Base-by-base conservation (phyloP, 2,329 filamentous ascomycete species). In the Fusarium siculi region DNA sequence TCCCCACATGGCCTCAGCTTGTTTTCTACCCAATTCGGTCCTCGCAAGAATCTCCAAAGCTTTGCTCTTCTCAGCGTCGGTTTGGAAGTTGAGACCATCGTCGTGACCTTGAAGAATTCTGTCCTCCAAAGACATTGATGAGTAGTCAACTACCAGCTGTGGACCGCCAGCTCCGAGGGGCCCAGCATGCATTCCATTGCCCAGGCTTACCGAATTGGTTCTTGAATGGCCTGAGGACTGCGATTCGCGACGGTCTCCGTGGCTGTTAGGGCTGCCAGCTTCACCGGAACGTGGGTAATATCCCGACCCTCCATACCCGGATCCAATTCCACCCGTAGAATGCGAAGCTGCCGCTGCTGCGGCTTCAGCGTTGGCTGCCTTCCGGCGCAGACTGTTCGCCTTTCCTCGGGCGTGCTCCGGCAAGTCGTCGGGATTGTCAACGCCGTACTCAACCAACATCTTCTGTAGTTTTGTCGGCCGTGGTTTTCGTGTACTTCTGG, bases 391-490 rank as follows among this genome's bases (percentile, higher is more conserved):
- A 70, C 89, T 91, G 70, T 93, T 91, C 1, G 92, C 91, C 80
- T 97, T 97, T 8, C 93, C 90, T 72, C 93, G 92, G 70, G 95
- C 89, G 74, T 93, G 91, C 69, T 95, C 91, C 0, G 96, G 96
- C 9, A 99, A 87, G 74, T 98, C 93, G 60, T 98, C 96, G 0
- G 94, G 94, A 74, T 97, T 94, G 7, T 95, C 92, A 18, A 98
- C 94, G 5, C 95, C 95, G 69, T 96, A 90, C 77, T 96, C 93
- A 4, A 91, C 91, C 86, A 99, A 92, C 78, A 98, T 89, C 84
- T 98, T 98, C 81, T 98, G 96, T 74, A 98, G 90, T 83, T 99
- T 99, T 1, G 96, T 99, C 14, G 96, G 96, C 14, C 96, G 91
- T 44, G 96, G 96, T 82, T 99, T 99, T 66, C 96, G 90, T 9